Evolutionary conservation across 176 grass and related monocot genomes (phyloP).

Genomic region (Ensete ventricosum): DNA sequence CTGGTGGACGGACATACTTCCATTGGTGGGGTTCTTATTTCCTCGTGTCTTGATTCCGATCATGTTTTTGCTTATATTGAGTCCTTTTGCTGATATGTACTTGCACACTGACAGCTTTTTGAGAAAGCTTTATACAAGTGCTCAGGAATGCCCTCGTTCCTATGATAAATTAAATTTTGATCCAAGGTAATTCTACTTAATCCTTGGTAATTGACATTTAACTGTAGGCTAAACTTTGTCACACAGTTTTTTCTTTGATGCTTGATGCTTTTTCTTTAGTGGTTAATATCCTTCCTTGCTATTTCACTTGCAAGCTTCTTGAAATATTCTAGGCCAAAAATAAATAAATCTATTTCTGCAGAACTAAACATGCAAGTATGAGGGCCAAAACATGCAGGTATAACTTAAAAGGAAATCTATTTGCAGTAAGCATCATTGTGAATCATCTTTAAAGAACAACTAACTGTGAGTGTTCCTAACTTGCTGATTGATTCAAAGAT

Average conservation of each 20-base stretch:
- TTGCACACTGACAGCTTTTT: slow-evolving; percentile 52
- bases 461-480: no score
- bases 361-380: no score
- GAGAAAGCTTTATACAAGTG: slow-evolving; percentile 63
- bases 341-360: no score
- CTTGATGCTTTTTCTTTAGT: not conserved
- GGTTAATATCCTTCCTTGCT: not conserved
- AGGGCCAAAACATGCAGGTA: no score
- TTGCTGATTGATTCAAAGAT: no score
- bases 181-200: slow-evolving; percentile 44
- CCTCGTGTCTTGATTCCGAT: not conserved
- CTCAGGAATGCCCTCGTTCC: slow-evolving; percentile 70
- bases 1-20: slow-evolving; percentile 81
- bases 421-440: no score
- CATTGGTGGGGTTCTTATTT: slow-evolving; percentile 46
- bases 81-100: not conserved
- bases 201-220: slow-evolving; percentile 4
- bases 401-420: no score
- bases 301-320: not conserved
- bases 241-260: not conserved
- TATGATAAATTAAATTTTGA: slow-evolving; percentile 86
- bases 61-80: not conserved
- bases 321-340: no score
- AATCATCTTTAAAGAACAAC: no score
- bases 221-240: not conserved